Base-by-base conservation (phyloP, 129 eudicot genomes). In the Heracleum sosnowskyi region DNA sequence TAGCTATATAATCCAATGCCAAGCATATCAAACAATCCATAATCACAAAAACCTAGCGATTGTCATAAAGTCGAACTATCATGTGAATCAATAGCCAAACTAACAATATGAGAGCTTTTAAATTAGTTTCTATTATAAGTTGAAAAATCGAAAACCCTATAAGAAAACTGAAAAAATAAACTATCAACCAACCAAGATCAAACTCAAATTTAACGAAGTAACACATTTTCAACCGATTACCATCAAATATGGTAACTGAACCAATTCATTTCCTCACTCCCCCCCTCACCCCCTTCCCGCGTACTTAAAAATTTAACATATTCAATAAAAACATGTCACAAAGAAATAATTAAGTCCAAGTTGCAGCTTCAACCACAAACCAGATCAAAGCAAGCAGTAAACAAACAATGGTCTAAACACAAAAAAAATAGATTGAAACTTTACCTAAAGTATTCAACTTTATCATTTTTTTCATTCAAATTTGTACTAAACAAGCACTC, bases 331-430 rank as follows among this genome's bases (percentile, higher is more conserved):
- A 5, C 33, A 24, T 22, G 24, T 55, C 31, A 55, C 64, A 72
- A 40, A 24, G 10, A n/a, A n/a, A 22, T 11, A 10, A 1, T 31
- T 31, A 20, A 64, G 51, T 79, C 42, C 44, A 77, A 62, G 39
- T 63, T 31, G 76, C 24, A 20, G 60, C 24, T 63, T 63, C 77
- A 47, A 69, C 76, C 37, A 75, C 11, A 46, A 45, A 72, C 42
- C 44, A 60, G 55, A 79, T 70, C 26, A 62, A 35, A 80, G 26
- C 57, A 68, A n/a, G 4, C 45, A 18, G 3, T 70, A 77, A 77
- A 31, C 34, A 69, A 41, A 75, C 78, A 75, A 68, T 53, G 37
- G 80, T 20, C 74, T 36, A 39, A 77, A 75, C 63, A 63, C n/a
- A 55, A 75, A 66, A 79, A 80, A 22, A 49, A 41, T 68, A 4